These are phyloP conservation scores for Amaranthus cruentus DNA, from an alignment of 148 eudicot species.

Conservation along the genomic window DNA sequence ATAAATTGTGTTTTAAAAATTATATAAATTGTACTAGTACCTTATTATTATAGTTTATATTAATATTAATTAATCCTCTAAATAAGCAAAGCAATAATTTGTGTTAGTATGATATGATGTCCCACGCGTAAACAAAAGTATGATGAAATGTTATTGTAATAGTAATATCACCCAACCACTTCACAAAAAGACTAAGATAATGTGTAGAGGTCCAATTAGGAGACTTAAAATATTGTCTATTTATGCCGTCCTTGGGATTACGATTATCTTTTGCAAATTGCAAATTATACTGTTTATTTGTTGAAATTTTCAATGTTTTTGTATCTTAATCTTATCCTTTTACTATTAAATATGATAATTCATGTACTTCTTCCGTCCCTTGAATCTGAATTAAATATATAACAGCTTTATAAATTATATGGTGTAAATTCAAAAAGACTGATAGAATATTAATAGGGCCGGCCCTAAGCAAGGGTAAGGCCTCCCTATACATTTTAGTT, in stretches of 20 bases:
- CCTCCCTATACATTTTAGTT: too few species aligned
- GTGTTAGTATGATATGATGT: conserved; percentile 5
- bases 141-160: not conserved
- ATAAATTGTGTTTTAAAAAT: too few species aligned
- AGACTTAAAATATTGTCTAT: not conserved
- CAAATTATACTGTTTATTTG: not conserved
- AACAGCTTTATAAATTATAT: too few species aligned
- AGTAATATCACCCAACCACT: conserved; percentile 1
- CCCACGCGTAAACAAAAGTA: conserved; percentile 15
- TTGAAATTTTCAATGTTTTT: too few species aligned
- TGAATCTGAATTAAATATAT: too few species aligned
- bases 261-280: not conserved
- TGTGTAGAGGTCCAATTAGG: conserved; percentile 1
- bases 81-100: not conserved
- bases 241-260: too few species aligned
- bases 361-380: too few species aligned
- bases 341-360: too few species aligned
- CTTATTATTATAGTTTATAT: not conserved
- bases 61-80: not conserved
- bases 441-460: too few species aligned
- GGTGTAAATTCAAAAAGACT: too few species aligned
- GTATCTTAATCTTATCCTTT: too few species aligned
- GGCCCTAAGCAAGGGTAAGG: too few species aligned
- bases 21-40: not conserved
- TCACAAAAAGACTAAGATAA: not conserved